These are phyloP conservation scores for Talaromyces pinophilus DNA, from an alignment of 2,329 filamentous ascomycete genomes.

Conservation along the genomic window DNA sequence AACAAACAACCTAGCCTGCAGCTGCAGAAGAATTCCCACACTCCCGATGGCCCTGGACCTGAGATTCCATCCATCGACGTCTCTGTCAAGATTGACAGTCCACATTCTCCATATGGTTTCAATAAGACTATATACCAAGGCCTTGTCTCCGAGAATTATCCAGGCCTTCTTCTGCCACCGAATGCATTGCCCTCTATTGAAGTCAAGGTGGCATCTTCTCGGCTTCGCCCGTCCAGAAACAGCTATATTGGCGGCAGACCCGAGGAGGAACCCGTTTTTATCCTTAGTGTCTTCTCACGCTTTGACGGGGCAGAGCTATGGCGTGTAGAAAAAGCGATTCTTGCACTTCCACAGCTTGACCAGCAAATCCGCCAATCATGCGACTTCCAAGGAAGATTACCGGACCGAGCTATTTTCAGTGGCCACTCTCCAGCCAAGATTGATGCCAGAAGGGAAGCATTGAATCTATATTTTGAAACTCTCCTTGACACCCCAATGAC, in stretches of 20 bases:
- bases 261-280: slow-evolving; percentile 93
- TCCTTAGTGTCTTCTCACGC: slow-evolving; percentile 78
- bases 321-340: slow-evolving; percentile 89
- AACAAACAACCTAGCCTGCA: slow-evolving; percentile 67
- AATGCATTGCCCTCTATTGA: slow-evolving; percentile 85
- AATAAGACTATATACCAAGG: slow-evolving; percentile 67
- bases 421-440: slow-evolving; percentile 93
- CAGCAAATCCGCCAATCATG: slow-evolving; percentile 73
- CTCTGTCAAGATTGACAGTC: slow-evolving; percentile 39
- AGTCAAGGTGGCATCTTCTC: slow-evolving; percentile 85
- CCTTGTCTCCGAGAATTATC: slow-evolving; percentile 81
- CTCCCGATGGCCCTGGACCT: slow-evolving; percentile 24
- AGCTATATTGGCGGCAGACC: slow-evolving; percentile 79
- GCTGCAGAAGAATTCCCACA: slow-evolving; percentile 22
- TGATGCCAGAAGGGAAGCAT: slow-evolving; percentile 76
- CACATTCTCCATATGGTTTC: slow-evolving; percentile 31
- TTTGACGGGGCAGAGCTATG: slow-evolving; percentile 69
- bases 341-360: slow-evolving; percentile 78
- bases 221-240: slow-evolving; percentile 87
- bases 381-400: slow-evolving; percentile 73
- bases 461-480: slow-evolving; percentile 83
- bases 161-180: slow-evolving; percentile 79
- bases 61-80: slow-evolving; percentile 42
- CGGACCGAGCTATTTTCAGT: slow-evolving; percentile 82
- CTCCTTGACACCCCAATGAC: slow-evolving; percentile 82